Base-by-base conservation (phyloP, 2,329 filamentous ascomycete genomes). In the Hypoxylon sp. region DNA sequence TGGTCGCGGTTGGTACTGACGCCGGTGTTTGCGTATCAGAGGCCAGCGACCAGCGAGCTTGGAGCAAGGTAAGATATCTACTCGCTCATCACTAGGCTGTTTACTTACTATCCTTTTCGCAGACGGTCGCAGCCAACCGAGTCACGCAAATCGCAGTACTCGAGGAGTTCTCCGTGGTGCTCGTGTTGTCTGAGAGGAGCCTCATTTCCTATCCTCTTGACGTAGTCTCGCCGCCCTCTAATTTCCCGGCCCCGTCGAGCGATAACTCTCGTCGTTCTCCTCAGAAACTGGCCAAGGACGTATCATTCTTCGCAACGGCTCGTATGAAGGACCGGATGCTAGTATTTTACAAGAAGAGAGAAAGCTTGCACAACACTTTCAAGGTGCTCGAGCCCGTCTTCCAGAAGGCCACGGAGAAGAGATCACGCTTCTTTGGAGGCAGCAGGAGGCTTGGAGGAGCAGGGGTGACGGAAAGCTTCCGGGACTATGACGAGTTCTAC, bases 401-500 rank as follows among this genome's bases (percentile, higher is more conserved):
- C 70, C 93, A 97, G 66, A 97, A 97, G 72, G 90, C 92, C 0
- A 88, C 90, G 0, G 91, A 96, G 70, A 94, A 90, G 79, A 91
- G 88, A 68, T 84, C 87, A 3, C 87, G 91, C 7, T 73, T 88
- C 11, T 88, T 88, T 62, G 82, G 85, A 33, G 76, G 79, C 63
- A 87, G 87, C 15, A 78, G 78, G 57, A 75, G 78, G 10, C 83
- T 84, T 8, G 81, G 67, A n/a, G n/a, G n/a, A 17, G 62, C 83
- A 24, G 92, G 92, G 17, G 87, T 85, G 58, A 97, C 94, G 0
- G 95, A 99, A 68, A 94, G 94, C 68, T 99, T 98, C 86, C 89
- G 95, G 62, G 95, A 99, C 72, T 99, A 93, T 73, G 95, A 99
- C 77, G 95, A 98, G 67, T 99, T 99, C 76, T 99, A 98, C 77